Base-by-base conservation (phyloP, 2,329 filamentous ascomycete genomes). In the Aspergillus sp. region DNA sequence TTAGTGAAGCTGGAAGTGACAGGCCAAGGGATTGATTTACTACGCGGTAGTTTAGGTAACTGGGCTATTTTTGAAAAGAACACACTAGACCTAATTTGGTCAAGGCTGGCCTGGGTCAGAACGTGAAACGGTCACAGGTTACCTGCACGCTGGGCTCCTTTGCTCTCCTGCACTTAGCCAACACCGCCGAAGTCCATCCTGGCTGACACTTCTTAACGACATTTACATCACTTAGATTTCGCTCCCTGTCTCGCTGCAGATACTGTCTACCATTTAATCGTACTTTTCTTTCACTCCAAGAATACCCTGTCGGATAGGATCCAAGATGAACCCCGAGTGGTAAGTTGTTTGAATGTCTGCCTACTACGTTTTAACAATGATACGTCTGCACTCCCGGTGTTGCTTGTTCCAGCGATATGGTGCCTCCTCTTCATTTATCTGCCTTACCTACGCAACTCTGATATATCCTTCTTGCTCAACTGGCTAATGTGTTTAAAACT, bases 271-370 rank as follows among this genome's bases (percentile, higher is more conserved):
- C 21, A 24, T 44, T 40, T 45, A 52, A 17, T 43, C 39, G 31
- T 31, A 46, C 41, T 55, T 37, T 50, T 44, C 11, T 52, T 56
- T 37, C 37, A 24, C 41, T 37, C 41, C 14, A 52, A 52, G 27
- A 57, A 27, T 31, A 40, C 6, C 27, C 47, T 17, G 4, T 17
- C 37, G n/a, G 24, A 40, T 45, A 57, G 27, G 48, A 41, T 43
- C 46, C 62, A 56, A 55, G 40, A 80, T 80, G 77, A 79, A 79
- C 70, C 77, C 77, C 63, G 77, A 80, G 77, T 80, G 70, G 77
- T 80, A 73, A 70, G 77, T 72, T 53, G 49, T 44, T 57, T 56
- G 39, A 52, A 53, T 46, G 33, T 52, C 56, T 58, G 56, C 56
- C 59, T 56, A 43, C 21, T 21, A 21, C 41, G 52, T 41, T 44